Evolutionary conservation across 2,329 filamentous ascomycete genomes (phyloP), one percentile per base, ranked within the genome.

Genomic region (Phaeosphaeriaceae sp.): DNA sequence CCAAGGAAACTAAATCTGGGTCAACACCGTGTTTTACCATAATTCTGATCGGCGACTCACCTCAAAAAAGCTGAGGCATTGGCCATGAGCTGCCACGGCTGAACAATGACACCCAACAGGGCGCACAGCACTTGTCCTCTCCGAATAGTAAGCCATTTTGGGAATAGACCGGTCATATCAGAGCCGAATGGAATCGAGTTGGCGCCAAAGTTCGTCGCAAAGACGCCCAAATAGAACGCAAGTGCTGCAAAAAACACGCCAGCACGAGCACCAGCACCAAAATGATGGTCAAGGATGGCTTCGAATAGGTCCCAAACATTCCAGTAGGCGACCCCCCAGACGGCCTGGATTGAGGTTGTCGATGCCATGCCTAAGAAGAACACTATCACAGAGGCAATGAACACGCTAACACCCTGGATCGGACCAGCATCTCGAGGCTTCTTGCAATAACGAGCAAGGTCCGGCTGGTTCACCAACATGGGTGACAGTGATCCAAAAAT

Each of bases 291-390:
- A 7, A 82, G 71, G 7, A 82, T 78, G 75, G 72, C 42, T 75
- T 78, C 67, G 52, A 78, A 77, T n/a, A 82, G 72, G 60, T 81
- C 79, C 79, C 79, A 81, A 1, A 79, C 66, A 51, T 82, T 81
- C 80, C 79, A 82, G 61, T 79, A 78, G 2, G 74, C 73, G 6
- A 73, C 71, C 2, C 79, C 79, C 36, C 74, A 73, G 3, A 66
- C 71, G 1, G 66, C 61, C 1, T 75, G 69, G 19, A 78, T 78
- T 1, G 76, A 75, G 11, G 59, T 66, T 0, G 79, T 81, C 0
- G 78, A 78, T 3, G 71, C 72, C 19, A 77, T 71, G 17, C 79
- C 78, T 7, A 82, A 64, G 44, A 80, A 74, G 60, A 81, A 79
- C 40, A 80, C 75, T 10, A 80, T 61, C 7, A 77, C 63, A 33